Percentiles rank a stretch among this genome's conserved stretches.
phyloP scores from a whole-genome alignment of 1,284 basidiomycete genomes.

The Trametes versicolor region DNA sequence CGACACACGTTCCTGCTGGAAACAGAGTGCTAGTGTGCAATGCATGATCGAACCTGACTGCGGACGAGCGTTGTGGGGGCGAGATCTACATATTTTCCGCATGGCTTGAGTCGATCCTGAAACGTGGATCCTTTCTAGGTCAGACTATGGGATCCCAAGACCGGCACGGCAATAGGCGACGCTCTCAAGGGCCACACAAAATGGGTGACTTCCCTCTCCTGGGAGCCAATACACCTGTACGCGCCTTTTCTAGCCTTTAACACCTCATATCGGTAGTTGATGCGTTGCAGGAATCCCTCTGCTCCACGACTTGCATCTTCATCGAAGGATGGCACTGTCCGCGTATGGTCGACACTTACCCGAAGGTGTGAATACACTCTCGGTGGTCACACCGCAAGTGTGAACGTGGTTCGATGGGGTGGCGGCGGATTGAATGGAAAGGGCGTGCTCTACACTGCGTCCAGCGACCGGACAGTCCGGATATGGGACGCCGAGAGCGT shows the following conservation, averaged over 20 bases:
- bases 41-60: too few species aligned
- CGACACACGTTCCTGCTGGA: too few species aligned
- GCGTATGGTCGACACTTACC: slow-evolving; percentile 88
- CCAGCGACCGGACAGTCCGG: slow-evolving; percentile 92
- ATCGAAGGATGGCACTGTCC: slow-evolving; percentile 96
- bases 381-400: slow-evolving; percentile 93
- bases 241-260: slow-evolving; percentile 27
- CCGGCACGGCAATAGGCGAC: slow-evolving; percentile 86
- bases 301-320: slow-evolving; percentile 92
- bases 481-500: slow-evolving; percentile 92
- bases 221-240: slow-evolving; percentile 95
- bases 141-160: slow-evolving; percentile 91
- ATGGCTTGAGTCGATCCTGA: neutral
- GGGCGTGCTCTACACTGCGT: slow-evolving; percentile 93
- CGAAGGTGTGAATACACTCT: slow-evolving; percentile 86
- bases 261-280: slow-evolving; percentile 8
- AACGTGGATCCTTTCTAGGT: slow-evolving; percentile 53
- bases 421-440: slow-evolving; percentile 74
- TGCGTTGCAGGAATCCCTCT: slow-evolving; percentile 64
- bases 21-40: too few species aligned
- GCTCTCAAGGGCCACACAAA: slow-evolving; percentile 93
- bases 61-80: neutral
- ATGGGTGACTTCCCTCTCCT: slow-evolving; percentile 97
- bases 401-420: slow-evolving; percentile 97
- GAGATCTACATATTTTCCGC: neutral